Evolutionary conservation across 352 stramenopile genomes (phyloP).

Genomic region (Pelagophyceae sp.): DNA sequence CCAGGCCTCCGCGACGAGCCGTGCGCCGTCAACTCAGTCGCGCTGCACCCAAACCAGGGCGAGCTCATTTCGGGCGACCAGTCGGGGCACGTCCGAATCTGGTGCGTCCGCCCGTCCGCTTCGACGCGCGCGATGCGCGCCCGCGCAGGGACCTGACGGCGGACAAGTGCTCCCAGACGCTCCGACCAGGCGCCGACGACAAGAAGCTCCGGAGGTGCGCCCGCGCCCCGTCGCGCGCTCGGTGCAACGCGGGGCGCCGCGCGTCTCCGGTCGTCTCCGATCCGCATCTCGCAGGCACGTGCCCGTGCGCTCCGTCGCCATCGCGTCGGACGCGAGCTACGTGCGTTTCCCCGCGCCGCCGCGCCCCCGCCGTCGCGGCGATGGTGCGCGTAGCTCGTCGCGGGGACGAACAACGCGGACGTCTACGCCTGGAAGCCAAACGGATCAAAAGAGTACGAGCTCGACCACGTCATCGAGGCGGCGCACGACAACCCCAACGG

Average conservation of each 20-base stretch:
- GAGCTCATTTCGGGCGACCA: constrained; percentile 68
- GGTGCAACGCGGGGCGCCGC: no score
- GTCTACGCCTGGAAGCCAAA: constrained; percentile 81
- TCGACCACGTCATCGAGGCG: constrained; percentile 20
- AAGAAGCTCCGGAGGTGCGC: constrained; percentile 26
- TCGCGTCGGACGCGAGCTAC: constrained; percentile 77
- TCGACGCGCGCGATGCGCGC: background rate
- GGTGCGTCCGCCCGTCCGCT: constrained; percentile 28
- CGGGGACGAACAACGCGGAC: constrained; percentile 82
- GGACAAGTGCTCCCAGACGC: constrained; percentile 55
- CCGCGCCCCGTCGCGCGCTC: no score
- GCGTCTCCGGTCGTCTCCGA: no score
- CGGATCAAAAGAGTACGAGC: background rate
- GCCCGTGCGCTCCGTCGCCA: constrained; percentile 75
- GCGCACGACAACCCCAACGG: background rate
- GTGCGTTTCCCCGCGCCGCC: no score
- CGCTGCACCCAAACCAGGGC: constrained; percentile 85
- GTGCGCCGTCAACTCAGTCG: constrained; percentile 82
- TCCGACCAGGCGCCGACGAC: constrained; percentile 57
- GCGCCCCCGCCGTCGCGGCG: no score
- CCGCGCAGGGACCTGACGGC: constrained; percentile 54
- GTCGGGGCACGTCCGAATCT: constrained; percentile 80
- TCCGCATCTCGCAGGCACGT: no score
- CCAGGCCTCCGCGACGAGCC: constrained; percentile 23
- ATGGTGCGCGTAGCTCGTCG: no score